Evolutionary conservation across 176 grass and related monocot genomes (phyloP), one percentile per base, ranked within the genome.

Genomic region (Saccharum spontaneum): DNA sequence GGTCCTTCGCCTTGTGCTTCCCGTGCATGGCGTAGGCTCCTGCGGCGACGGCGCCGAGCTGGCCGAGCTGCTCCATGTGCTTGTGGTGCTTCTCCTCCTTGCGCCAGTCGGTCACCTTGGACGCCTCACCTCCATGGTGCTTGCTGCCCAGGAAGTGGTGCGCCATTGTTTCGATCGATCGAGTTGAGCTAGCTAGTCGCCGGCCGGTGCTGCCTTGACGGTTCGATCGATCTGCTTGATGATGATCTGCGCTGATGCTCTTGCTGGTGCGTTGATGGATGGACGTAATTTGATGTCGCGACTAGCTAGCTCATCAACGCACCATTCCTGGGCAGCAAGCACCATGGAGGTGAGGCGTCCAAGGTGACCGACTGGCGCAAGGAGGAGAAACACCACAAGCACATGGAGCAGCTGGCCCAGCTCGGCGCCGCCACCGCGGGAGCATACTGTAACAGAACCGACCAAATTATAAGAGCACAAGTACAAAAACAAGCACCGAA

Each of bases 31-130:
- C 83, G 66, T 86, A 90, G 0, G 88, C 63, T 3, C 83, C 78
- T 0, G 83, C 78, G 13, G 83, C 71, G 31, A 73, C 72, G 7
- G 72, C 17, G 55, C 88, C 83, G 39, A 90, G 78, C 78, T 86
- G 78, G 9, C 50, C 72, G 1, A 90, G 88, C 75, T 90, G 88
- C 83, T 82, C 78, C 88, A 90, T 82, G 83, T 90, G 83, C 64
- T 86, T 86, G 83, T 86, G 88, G 72, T 86, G 83, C 72, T 86
- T 90, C 83, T 90, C 72, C 41, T 90, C 54, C 78, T 90, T 90
- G 50, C 71, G 63, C 57, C 80, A 86, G 63, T 86, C 83, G 37
- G 40, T 64, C 9, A 75, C 39, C 3, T 71, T 45, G 0, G 76
- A 28, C 72, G 78, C 26, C 63, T 84, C 40, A 12, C n/a, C 59